phyloP scores from a whole-genome alignment of 2,329 filamentous ascomycete species.

The Aspergillus ruber region DNA sequence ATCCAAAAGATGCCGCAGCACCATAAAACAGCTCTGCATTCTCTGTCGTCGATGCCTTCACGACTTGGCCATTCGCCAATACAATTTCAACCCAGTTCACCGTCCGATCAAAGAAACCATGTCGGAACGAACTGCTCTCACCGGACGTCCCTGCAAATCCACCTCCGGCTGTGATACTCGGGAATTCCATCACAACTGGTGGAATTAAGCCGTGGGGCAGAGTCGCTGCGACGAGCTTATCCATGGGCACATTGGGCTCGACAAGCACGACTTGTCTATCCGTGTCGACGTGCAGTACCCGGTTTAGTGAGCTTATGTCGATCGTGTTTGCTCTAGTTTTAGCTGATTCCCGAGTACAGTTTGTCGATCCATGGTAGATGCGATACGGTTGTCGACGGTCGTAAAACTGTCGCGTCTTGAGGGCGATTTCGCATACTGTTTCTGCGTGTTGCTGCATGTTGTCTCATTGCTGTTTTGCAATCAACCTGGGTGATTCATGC shows the following conservation, averaged over 20 bases:
- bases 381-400: slow-evolving; percentile 54
- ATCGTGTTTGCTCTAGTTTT: slow-evolving; percentile 45
- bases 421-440: slow-evolving; percentile 6
- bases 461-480: too few species aligned
- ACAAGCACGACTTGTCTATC: slow-evolving; percentile 51
- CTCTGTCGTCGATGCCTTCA: slow-evolving; percentile 42
- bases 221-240: slow-evolving; percentile 52
- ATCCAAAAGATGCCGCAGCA: slow-evolving; percentile 53
- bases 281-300: slow-evolving; percentile 56
- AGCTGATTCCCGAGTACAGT: slow-evolving; percentile 58
- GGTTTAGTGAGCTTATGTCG: slow-evolving; percentile 58
- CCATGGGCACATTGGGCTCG: slow-evolving; percentile 64
- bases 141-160: slow-evolving; percentile 60
- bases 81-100: slow-evolving; percentile 58
- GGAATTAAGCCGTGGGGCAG: slow-evolving; percentile 50
- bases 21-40: slow-evolving; percentile 51
- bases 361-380: slow-evolving; percentile 68
- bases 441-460: too few species aligned
- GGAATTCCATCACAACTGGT: slow-evolving; percentile 63
- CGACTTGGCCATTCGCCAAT: slow-evolving; percentile 49
- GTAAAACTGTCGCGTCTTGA: slow-evolving; percentile 31
- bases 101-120: slow-evolving; percentile 59
- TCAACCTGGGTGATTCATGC: too few species aligned
- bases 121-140: slow-evolving; percentile 59
- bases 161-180: slow-evolving; percentile 61